Base-by-base conservation (phyloP, 2,329 filamentous ascomycete species). In the Penicillium sp. region DNA sequence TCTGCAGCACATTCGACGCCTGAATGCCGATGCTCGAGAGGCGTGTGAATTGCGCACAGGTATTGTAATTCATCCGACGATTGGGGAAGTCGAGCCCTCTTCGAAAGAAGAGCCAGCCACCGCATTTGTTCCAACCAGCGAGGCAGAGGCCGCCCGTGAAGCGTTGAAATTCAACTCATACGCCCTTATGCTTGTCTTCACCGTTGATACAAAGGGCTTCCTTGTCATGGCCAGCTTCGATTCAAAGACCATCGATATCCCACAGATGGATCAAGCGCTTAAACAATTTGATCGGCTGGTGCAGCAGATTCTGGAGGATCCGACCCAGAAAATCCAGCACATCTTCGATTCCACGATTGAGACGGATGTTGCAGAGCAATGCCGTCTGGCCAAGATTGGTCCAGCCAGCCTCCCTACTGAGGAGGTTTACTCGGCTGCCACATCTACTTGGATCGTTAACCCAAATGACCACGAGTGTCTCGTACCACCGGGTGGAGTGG, bases 221-320 rank as follows among this genome's bases (percentile, higher is more conserved):
- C 69, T 83, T 37, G 72, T 84, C 54, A 85, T 85, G 81, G 84
- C 84, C 0, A 85, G 82, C 63, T 86, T 86, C 60, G 84, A 86
- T 64, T 82, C 80, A 6, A 80, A 79, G 38, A 79, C 78, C 1
- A 78, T 86, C 9, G 70, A 73, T 16, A 72, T 72, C 38, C 55
- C 67, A 0, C 75, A 77, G 10, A 83, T 86, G 79, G 70, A 81
- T 57, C 71, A 42, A 21, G 50, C 23, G 18, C 68, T 86, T 21
- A 62, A 66, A 2, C 79, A 83, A 57, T 72, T 86, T 18, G 79
- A 79, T 29, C 46, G 25, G 8, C 18, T 57, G 42, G 32, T 53
- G 6, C 50, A 48, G n/a, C 40, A 55, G 29, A 34, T 51, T 15
- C 27, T 51, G 2, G 41, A 42, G 12, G 40, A 46, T 13, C 50